Base-by-base conservation (phyloP, 345 rosid species). In the Psidium guajava region DNA sequence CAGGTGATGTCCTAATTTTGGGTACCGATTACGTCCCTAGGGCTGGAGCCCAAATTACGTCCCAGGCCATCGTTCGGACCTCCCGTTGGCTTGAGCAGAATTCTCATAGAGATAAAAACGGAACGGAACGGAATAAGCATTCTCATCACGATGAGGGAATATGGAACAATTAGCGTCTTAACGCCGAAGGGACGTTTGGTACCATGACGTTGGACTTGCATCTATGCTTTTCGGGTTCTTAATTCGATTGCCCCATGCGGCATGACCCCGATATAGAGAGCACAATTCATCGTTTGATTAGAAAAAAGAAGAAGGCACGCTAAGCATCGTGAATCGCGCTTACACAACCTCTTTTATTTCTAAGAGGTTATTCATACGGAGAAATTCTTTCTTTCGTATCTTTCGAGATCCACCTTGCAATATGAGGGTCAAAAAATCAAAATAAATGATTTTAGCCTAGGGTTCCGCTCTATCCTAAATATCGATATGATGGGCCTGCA, bases 191-290 rank as follows among this genome's bases (percentile, higher is more conserved):
- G 42, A 64, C 5, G 5, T 2, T 61, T 61, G 5, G 22, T 15
- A 27, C 16, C 42, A 28, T 3, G 7, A 27, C 14, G 20, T 59
- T 32, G 40, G 73, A 1, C 9, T 27, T 9, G 10, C 28, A 27
- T 61, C 9, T 28, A 1, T 61, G 74, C 40, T 28, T 14, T 14
- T 61, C 16, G 0, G 40, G 8, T 7, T 61, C 28, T 16, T 32
- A 8, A 28, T 16, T 16, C 44, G 32, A 32, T 64, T 7, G 11
- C 22, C 22, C 11, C 21, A 61, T 61, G 74, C 2, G 5, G 2
- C 6, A 4, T 3, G 36, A 0, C 36, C 36, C 7, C 14, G 4
- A 28, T 32, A 14, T 0, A 15, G 5, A 61, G 0, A 4, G 5
- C 0, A 11, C 42, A 3, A 16, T 28, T 28, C 21, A 28, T 28